These are phyloP conservation scores for Sporothrix pseudoabietina DNA, from an alignment of 2,329 filamentous ascomycete genomes.

Conservation along the genomic window DNA sequence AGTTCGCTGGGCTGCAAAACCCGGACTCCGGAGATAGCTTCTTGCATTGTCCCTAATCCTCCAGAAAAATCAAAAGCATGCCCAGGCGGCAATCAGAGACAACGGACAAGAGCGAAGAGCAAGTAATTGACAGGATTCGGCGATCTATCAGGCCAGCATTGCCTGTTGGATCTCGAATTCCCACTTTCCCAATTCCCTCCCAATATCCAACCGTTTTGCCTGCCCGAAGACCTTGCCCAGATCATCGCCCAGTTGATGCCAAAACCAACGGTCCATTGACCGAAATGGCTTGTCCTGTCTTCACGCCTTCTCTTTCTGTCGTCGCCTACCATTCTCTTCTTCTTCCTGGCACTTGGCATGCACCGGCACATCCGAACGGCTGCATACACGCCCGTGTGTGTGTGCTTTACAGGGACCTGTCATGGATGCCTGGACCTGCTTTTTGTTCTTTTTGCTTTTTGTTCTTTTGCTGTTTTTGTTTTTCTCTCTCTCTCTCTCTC, in stretches of 20 bases:
- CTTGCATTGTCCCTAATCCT: background rate
- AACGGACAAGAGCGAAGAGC: background rate
- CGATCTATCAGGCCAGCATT: background rate
- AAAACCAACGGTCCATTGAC: too few relatives aligned
- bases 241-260: background rate
- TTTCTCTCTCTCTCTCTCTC: too few relatives aligned
- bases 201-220: background rate
- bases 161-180: background rate
- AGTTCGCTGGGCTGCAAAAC: background rate
- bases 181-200: background rate
- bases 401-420: background rate
- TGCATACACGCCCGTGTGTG: background rate
- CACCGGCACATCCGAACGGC: background rate
- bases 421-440: slow-evolving; percentile 6
- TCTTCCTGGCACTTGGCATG: background rate
- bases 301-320: slow-evolving; percentile 3
- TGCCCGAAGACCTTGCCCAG: background rate
- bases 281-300: background rate
- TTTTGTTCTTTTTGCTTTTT: background rate
- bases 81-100: background rate
- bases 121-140: background rate
- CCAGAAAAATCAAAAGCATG: background rate
- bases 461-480: background rate
- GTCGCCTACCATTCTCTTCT: background rate
- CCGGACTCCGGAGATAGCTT: slow-evolving; percentile 1